Percentiles rank a stretch among this genome's conserved stretches.
These are phyloP conservation scores for Dichomitus squalens DNA, from an alignment of 1,284 basidiomycete species.

Conservation along the genomic window DNA sequence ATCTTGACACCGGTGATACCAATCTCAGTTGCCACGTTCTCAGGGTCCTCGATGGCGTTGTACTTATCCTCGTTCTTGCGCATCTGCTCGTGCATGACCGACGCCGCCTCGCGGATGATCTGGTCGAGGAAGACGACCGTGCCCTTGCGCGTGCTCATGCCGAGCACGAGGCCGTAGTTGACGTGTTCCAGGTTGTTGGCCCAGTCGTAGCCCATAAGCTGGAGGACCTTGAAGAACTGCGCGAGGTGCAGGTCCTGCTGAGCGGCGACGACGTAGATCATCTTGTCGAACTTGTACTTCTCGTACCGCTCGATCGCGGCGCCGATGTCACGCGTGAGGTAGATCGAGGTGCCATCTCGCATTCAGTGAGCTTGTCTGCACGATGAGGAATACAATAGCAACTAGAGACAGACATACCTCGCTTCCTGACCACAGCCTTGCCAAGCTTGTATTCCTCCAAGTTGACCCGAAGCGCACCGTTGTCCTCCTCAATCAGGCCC, in stretches of 20 bases:
- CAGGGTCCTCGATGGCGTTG: constrained; percentile 86
- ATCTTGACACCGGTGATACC: constrained; percentile 98
- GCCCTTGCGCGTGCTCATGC: constrained; percentile 98
- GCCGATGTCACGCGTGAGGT: constrained; percentile 97
- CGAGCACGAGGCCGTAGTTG: constrained; percentile 91
- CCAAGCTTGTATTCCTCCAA: constrained; percentile 89
- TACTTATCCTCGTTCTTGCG: constrained; percentile 94
- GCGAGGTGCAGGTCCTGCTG: constrained; percentile 94
- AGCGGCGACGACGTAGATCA: constrained; percentile 95
- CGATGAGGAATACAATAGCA: neutral
- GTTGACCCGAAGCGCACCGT: constrained; percentile 81
- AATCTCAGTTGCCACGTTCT: constrained; percentile 80
- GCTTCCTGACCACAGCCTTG: constrained; percentile 89
- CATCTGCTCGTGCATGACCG: constrained; percentile 98
- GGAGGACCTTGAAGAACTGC: constrained; percentile 95
- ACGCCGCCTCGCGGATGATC: constrained; percentile 90
- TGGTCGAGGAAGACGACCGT: constrained; percentile 96
- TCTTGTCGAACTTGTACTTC: constrained; percentile 96
- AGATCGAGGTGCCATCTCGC: constrained; percentile 94
- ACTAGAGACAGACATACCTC: constrained; percentile 48
- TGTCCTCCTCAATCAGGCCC: constrained; percentile 56
- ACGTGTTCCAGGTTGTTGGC: constrained; percentile 84
- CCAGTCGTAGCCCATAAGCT: constrained; percentile 90
- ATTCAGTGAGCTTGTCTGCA: neutral
- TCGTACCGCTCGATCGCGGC: constrained; percentile 93